Evolutionary conservation across 106 monocot species (phyloP), one percentile per base, ranked within the genome.

Genomic region (Dendrobium huoshanense): DNA sequence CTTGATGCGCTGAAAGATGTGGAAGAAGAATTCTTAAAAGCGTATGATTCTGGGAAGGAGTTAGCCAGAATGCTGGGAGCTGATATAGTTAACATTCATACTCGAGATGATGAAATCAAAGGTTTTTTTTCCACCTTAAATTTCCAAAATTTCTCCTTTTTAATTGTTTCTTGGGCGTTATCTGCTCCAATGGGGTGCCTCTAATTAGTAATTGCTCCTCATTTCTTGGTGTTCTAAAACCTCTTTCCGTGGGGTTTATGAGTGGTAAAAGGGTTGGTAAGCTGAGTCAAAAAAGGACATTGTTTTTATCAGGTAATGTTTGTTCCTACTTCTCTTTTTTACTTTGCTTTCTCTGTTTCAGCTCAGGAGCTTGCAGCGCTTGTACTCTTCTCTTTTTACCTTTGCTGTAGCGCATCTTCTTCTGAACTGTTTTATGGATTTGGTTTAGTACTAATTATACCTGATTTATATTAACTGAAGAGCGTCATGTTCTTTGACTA

Each of bases 11-110:
- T 99, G 67, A 91, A 85, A 75, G 88, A 93, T 73, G 90, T 99
- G 24, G 91, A 91, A 55, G 92, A 93, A 25, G 91, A 89, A 73
- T 95, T 99, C 86, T 81, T 91, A 48, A 90, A 90, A 80, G 99
- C 91, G n/a, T 91, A 86, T 75, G 85, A 93, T 79, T 90, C 91
- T 49, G 99, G 99, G 42, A 95, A 93, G 77, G 99, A 99, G 77
- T 83, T 99, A 31, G 82, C 87, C 3, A 84, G 85, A 43, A 95
- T 99, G 93, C 95, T 99, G 9, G 99, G 95, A 88, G 93, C 86
- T 33, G 84, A 59, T 75, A 80, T 77, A 77, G 65, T 81, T 76
- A 64, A 82, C 45, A 80, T 85, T 51, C 82, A 79, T 2, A 78
- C 84, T 51, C 80, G 79, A 10, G 27, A 90, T 61, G 89, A 87